Percentiles rank a stretch among this genome's conserved stretches.
Conservation (phyloP, 139 green algal genomes). For the Chlorella ohadii region DNA sequence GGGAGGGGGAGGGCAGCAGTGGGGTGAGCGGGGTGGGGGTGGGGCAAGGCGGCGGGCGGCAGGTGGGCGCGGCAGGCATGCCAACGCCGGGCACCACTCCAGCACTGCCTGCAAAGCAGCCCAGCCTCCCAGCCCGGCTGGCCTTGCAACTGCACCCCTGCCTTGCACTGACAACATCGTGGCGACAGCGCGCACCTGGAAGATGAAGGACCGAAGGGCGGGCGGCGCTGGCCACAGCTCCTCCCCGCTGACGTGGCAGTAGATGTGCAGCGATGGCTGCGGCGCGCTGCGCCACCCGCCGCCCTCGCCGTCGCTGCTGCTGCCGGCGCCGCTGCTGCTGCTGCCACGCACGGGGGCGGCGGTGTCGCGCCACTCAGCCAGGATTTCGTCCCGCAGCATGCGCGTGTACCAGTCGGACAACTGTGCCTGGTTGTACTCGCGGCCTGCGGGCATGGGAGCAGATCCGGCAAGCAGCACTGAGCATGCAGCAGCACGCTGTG, state of each 20-base stretch:
- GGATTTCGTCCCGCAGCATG: slow-evolving; percentile 82
- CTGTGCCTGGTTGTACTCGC: slow-evolving; percentile 80
- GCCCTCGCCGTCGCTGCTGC: neutral
- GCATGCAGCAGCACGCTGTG: neutral
- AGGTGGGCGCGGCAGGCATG: too few relatives aligned
- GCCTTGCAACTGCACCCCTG: too few relatives aligned
- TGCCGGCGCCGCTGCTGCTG: neutral
- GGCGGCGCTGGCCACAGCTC: slow-evolving; percentile 86
- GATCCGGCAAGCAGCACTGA: neutral
- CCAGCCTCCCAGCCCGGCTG: too few relatives aligned
- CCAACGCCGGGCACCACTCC: too few relatives aligned
- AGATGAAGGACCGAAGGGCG: slow-evolving; percentile 88
- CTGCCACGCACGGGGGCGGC: neutral
- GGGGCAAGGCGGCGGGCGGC: too few relatives aligned
- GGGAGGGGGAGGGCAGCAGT: neutral
- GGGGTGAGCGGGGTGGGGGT: too few relatives aligned
- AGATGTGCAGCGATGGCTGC: slow-evolving; percentile 77
- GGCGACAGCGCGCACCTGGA: slow-evolving; percentile 47
- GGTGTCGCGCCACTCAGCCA: slow-evolving; percentile 81
- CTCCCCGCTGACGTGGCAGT: slow-evolving; percentile 92
- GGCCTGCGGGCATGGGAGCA: slow-evolving; percentile 37
- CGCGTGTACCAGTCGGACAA: slow-evolving; percentile 79
- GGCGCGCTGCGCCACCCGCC: neutral
- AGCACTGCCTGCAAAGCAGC: too few relatives aligned
- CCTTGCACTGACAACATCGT: too few relatives aligned